Conservation (phyloP, 1,139 yeast genomes). For the Meyerozyma smithsonii region DNA sequence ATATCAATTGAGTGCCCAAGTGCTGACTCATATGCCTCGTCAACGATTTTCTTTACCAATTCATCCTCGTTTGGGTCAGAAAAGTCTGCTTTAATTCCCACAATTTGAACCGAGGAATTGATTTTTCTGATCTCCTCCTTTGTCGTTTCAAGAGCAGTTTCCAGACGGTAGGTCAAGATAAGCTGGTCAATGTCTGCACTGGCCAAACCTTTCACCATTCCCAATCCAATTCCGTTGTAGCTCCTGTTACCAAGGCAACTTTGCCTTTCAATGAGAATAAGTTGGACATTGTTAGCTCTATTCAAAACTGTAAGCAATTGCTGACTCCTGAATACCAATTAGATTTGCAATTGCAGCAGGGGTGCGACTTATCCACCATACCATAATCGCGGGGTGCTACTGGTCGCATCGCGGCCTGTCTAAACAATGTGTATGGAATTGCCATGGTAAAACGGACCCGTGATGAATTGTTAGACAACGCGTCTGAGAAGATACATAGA, state of each 20-base stretch:
- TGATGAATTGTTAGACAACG: background rate
- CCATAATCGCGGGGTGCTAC: no score
- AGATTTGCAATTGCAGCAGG: no score
- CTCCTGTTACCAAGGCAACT: conserved; percentile 33
- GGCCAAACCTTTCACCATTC: conserved; percentile 31
- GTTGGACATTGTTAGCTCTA: conserved; percentile 7
- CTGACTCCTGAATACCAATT: no score
- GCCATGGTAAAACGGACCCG: background rate
- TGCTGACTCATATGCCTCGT: conserved; percentile 5
- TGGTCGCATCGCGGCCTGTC: no score
- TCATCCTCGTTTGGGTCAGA: conserved; percentile 14
- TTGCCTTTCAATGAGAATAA: conserved; percentile 30
- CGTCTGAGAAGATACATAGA: background rate
- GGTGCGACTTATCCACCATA: no score
- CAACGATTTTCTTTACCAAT: conserved; percentile 9
- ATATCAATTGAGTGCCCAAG: conserved; percentile 37
- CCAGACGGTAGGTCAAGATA: conserved; percentile 22
- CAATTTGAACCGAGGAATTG: conserved; percentile 18
- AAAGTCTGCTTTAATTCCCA: conserved; percentile 18
- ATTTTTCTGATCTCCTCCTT: conserved; percentile 15
- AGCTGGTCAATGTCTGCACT: conserved; percentile 28
- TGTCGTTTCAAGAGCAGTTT: conserved; percentile 14
- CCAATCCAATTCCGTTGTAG: conserved; percentile 34
- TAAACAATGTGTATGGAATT: no score
- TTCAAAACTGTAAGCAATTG: no score